These are phyloP conservation scores for Mycena galopus DNA, from an alignment of 768 basidiomycete genomes.

Conservation along the genomic window DNA sequence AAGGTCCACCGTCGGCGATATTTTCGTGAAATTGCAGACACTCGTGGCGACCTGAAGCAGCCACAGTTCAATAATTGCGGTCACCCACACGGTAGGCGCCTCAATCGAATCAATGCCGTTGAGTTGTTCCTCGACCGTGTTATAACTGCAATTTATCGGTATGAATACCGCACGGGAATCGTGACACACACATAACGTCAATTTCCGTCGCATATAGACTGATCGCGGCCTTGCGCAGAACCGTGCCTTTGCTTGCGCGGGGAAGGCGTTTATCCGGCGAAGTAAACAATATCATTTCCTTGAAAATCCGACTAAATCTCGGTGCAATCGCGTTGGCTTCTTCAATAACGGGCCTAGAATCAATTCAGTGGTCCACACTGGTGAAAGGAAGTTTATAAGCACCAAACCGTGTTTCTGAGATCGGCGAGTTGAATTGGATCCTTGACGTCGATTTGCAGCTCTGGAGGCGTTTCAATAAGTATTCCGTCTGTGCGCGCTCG, in stretches of 20 bases:
- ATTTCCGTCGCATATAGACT: constrained; percentile 57
- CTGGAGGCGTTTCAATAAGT: constrained; percentile 45
- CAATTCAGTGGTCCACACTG: not conserved
- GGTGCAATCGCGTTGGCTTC: constrained; percentile 58
- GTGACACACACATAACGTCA: constrained; percentile 47
- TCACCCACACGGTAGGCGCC: constrained; percentile 37
- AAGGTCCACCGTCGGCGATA: constrained; percentile 36
- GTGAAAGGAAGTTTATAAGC: not conserved
- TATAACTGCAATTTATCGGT: constrained; percentile 42
- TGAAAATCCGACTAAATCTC: constrained; percentile 57
- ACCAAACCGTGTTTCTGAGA: constrained; percentile 53
- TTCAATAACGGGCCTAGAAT: constrained; percentile 52
- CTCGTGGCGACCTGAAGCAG: constrained; percentile 38
- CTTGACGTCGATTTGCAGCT: constrained; percentile 45
- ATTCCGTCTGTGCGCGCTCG: constrained; percentile 47
- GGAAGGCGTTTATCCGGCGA: constrained; percentile 55
- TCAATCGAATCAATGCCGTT: constrained; percentile 4
- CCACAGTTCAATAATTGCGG: constrained; percentile 42
- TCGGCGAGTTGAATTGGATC: constrained; percentile 44
- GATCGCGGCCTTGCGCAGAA: constrained; percentile 56
- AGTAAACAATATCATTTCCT: constrained; percentile 65
- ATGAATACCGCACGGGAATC: not conserved
- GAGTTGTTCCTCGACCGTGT: constrained; percentile 41
- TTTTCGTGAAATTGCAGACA: constrained; percentile 25
- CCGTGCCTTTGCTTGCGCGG: constrained; percentile 61